Base-by-base conservation (phyloP, 306 rosid species). In the Castanospermum australe region DNA sequence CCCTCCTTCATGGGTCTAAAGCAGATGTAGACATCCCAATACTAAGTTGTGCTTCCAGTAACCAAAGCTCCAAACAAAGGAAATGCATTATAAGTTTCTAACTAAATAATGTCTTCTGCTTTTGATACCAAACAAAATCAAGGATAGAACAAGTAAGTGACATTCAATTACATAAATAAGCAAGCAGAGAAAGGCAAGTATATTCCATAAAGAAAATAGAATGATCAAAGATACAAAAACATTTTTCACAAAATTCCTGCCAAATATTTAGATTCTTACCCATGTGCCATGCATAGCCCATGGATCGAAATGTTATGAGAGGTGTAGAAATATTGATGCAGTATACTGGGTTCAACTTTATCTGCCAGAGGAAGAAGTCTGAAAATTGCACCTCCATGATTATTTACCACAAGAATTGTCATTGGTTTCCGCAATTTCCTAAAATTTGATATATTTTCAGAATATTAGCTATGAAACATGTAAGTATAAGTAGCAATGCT, bases 301-400 rank as follows among this genome's bases (percentile, higher is more conserved):
- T 68, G 79, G 35, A 94, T 86, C 0, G 89, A 91, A 82, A 92
- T 87, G 79, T 88, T 81, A 79, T 94, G 99, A 55, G 97, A 85
- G 36, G 97, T 92, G 85, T 84, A 90, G 85, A 94, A 94, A 79
- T 86, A 94, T 80, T 86, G 87, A 71, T 86, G 78, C 65, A 94
- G 66, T 47, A 91, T 88, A 68, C 72, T 69, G 33, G 89, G 87
- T 33, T 91, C 90, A 20, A 84, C 86, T 87, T 73, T 89, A 71
- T 92, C 89, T 47, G 92, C 96, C 78, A 91, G 73, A 8, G 99
- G 97, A 80, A 94, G 97, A 64, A 85, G 85, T 74, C 99, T 89
- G 88, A 94, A 94, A 82, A 94, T 94, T 73, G 89, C 99, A 83
- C 99, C 99, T 75, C 99, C 99, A 32, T 85, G 97, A 83, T 94